Percentiles rank a stretch among this genome's conserved stretches.
These are phyloP conservation scores for Pisolithus tinctorius DNA, from an alignment of 768 basidiomycete species.

Conservation along the genomic window DNA sequence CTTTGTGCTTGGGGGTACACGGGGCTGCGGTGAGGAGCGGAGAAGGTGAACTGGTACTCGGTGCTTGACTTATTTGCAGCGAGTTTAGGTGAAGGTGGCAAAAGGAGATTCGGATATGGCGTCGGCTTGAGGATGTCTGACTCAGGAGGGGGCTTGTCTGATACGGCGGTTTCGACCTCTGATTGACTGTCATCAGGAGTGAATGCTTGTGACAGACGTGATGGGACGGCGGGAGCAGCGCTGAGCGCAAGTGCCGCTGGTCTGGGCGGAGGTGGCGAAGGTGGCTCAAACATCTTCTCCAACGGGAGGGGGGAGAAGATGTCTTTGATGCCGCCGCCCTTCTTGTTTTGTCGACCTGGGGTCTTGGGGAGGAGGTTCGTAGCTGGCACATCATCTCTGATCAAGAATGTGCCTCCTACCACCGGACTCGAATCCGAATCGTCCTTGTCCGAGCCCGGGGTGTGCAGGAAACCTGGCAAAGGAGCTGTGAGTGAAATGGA, in stretches of 20 bases:
- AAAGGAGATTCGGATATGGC: constrained; percentile 4
- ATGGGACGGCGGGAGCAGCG: constrained; percentile 26
- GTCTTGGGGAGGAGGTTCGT: constrained; percentile 58
- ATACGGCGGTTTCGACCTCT: constrained; percentile 14
- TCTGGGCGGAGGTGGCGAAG: constrained; percentile 58
- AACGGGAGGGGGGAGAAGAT: constrained; percentile 85
- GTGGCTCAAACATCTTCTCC: constrained; percentile 92
- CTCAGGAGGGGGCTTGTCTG: constrained; percentile 10
- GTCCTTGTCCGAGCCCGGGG: constrained; percentile 32
- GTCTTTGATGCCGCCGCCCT: constrained; percentile 57
- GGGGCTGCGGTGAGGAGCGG: constrained; percentile 43
- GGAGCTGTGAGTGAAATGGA: constrained; percentile 56
- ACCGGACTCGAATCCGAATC: constrained; percentile 23
- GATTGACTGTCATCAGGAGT: constrained; percentile 24
- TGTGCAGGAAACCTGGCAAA: constrained; percentile 43
- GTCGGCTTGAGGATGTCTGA: constrained; percentile 2
- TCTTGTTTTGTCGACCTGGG: constrained; percentile 50
- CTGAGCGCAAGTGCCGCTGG: constrained; percentile 14
- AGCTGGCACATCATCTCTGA: constrained; percentile 59
- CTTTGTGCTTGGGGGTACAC: constrained; percentile 51
- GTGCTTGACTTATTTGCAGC: constrained; percentile 41
- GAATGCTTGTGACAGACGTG: constrained; percentile 33
- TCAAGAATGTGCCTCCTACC: constrained; percentile 63
- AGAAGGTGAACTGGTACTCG: constrained; percentile 69
- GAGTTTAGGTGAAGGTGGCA: constrained; percentile 13